Base-by-base conservation (phyloP, 2,329 filamentous ascomycete genomes). In the Nigrograna mackinnonii region DNA sequence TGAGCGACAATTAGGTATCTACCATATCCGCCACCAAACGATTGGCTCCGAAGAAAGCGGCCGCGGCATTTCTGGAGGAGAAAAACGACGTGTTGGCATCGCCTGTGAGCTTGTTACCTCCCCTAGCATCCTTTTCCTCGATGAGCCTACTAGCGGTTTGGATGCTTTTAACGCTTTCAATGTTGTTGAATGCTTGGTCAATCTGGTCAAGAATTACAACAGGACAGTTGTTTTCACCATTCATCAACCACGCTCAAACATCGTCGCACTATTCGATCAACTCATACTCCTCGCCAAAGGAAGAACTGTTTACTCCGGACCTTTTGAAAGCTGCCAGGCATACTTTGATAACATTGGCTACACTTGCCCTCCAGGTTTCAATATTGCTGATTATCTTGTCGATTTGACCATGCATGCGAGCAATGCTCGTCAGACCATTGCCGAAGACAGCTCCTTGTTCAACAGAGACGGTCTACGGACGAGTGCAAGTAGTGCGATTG, bases 151-250 rank as follows among this genome's bases (percentile, higher is more conserved):
- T 1, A 97, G 92, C 62, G 94, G 94, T 40, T 78, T 97, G 17
- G 94, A 99, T 67, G 90, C 94, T 1, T 99, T 85, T 76, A 99
- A 99, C 64, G 95, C 95, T 5, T 99, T 94, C 77, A 99, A 99
- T 52, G 94, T 99, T 28, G 84, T 99, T 19, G 94, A 99, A 67
- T 97, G 91, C 59, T 79, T 99, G 7, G 92, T 97, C 28, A 96
- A 87, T 1, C 74, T 99, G 33, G 94, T 95, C 38, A 96, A 96
- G 75, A 94, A 85, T 31, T 99, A 97, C 74, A 95, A 96, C 72
- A 83, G 95, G 47, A 99, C 95, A 1, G 91, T 99, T 41, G 87
- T 99, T 49, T 96, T 99, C 72, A 99, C 94, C 12, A 99, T 99
- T 51, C 94, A 99, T 67, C 94, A 99, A 62, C 94, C 94, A 26